Evolutionary conservation across 208 protist genomes (phyloP).

Genomic region (Acanthamoeba culbertsoni): DNA sequence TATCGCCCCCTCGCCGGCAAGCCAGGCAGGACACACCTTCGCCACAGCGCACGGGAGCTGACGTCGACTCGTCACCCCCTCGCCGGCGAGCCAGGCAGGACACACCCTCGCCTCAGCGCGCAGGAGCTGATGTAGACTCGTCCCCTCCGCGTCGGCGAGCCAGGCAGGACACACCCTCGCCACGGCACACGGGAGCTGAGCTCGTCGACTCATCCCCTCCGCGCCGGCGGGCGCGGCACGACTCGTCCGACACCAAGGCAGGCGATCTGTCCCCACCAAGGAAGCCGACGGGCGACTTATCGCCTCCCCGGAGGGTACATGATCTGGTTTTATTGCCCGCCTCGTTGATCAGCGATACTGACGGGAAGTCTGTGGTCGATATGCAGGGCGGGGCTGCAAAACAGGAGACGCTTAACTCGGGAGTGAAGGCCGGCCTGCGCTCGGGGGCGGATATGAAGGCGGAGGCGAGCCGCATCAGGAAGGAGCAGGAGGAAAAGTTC

Average conservation of each 20-base stretch:
- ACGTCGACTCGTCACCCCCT: not conserved
- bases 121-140: no score
- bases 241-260: not conserved
- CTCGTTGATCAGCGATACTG: not conserved
- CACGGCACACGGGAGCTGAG: not conserved
- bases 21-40: not conserved
- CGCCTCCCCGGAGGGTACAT: not conserved
- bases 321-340: not conserved
- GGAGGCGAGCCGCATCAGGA: not conserved
- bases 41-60: not conserved
- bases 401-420: not conserved
- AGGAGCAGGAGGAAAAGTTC: constrained; percentile 35
- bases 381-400: not conserved
- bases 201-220: not conserved
- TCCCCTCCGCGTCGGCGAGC: not conserved
- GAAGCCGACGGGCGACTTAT: not conserved
- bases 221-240: not conserved
- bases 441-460: not conserved
- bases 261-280: no score
- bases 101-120: not conserved
- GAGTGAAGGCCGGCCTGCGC: constrained; percentile 11
- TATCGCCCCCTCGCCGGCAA: not conserved
- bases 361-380: not conserved
- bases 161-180: not conserved
- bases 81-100: not conserved